Base-by-base conservation (phyloP, 2,329 filamentous ascomycete genomes). In the Seiridium cupressi region DNA sequence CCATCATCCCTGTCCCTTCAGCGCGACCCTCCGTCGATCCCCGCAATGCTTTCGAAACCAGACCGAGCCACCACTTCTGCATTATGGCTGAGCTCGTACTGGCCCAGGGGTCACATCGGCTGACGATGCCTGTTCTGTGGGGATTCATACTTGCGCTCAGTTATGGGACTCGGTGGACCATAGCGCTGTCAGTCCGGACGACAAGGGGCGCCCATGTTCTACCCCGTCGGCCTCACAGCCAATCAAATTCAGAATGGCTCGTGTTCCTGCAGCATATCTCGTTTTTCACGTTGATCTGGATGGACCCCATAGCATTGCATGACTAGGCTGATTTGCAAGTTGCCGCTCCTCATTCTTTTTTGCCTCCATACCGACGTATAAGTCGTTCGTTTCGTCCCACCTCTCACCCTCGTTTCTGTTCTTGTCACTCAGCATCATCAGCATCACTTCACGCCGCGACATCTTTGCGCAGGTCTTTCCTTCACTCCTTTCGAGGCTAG, bases 401-500 rank as follows among this genome's bases (percentile, higher is more conserved):
- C 65, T 59, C 62, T 48, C 68, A 65, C 73, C 71, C 68, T 76
- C 73, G 74, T 69, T 77, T 69, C 60, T 76, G 68, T 63, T 65
- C 68, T 59, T 64, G 18, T 64, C 64, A 62, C 60, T 66, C 67
- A 72, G 64, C 68, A 68, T 64, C 68, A 68, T 64, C 67, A 66
- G 64, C 67, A 67, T 67, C 7, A 69, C 54, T 65, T 68, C 64
- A 66, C 66, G 60, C 59, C 51, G 66, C 65, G 65, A 71, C 69
- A 67, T 67, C 68, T 68, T 65, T 26, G 18, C 18, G 18, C 64
- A 70, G 67, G 61, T 72, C 69, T 64, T 68, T 70, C 70, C 64
- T 73, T 74, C 73, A 70, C 70, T 74, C 70, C 66, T 72, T 75
- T 63, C 69, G 60, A 74, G 75, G 72, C 72, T 69, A 70, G 72